Conservation (phyloP, 805 yeast species). For the Hanseniaspora hatyaiensis region DNA sequence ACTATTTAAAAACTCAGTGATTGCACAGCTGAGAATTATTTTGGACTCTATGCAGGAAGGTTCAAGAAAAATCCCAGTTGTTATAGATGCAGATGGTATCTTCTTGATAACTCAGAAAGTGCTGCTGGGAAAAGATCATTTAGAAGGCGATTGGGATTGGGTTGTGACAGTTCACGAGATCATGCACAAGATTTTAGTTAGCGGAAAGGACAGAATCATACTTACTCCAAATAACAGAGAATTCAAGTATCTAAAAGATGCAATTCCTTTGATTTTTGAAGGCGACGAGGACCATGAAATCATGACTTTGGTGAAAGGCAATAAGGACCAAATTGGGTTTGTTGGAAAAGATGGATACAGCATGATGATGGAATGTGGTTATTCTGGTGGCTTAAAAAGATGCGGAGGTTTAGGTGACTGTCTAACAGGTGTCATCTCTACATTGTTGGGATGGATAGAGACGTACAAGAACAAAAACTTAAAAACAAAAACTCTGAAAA, state of each 20-base stretch:
- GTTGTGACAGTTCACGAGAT: constrained; percentile 17
- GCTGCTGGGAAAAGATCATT: not conserved
- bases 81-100: constrained; percentile 85
- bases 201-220: constrained; percentile 48
- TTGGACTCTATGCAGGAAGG: not conserved
- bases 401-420: constrained; percentile 98
- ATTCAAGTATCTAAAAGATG: constrained; percentile 39
- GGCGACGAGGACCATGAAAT: not conserved
- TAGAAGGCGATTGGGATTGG: constrained; percentile 2
- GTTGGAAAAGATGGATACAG: constrained; percentile 37
- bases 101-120: constrained; percentile 42
- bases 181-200: constrained; percentile 32
- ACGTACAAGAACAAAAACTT: too few relatives aligned
- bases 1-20: constrained; percentile 4
- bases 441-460: constrained; percentile 10
- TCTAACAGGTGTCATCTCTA: constrained; percentile 44
- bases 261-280: not conserved
- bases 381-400: constrained; percentile 59
- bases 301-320: constrained; percentile 52
- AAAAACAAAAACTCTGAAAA: not conserved
- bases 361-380: constrained; percentile 34
- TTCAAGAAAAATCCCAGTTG: constrained; percentile 44
- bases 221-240: constrained; percentile 87
- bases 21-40: constrained; percentile 6
- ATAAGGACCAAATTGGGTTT: constrained; percentile 37